Evolutionary conservation across 2,329 filamentous ascomycete species (phyloP).

Genomic region (Talaromyces sp.): DNA sequence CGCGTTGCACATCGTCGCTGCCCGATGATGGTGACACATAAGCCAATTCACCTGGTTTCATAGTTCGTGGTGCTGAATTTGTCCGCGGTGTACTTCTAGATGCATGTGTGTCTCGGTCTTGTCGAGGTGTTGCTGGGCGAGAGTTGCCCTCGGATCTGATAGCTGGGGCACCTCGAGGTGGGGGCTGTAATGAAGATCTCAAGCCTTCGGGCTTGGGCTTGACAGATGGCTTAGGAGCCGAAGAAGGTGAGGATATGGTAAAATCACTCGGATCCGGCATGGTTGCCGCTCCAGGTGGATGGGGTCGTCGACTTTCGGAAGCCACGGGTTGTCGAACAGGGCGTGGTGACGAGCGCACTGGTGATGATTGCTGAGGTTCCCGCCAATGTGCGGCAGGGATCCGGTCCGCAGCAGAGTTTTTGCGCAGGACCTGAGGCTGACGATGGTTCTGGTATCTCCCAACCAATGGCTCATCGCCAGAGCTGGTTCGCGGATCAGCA

Average conservation of each 20-base stretch:
- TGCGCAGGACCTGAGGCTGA: not conserved
- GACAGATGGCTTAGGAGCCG: constrained; percentile 33
- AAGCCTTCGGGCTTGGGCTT: constrained; percentile 43
- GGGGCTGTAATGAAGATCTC: constrained; percentile 27
- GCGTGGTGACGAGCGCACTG: constrained; percentile 18
- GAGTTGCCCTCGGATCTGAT: constrained; percentile 30
- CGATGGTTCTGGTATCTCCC: too few relatives aligned
- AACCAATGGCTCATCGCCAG: constrained; percentile 27
- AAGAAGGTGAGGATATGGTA: constrained; percentile 19
- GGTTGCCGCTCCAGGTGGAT: constrained; percentile 12
- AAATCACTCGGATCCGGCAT: constrained; percentile 28
- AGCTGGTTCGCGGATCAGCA: constrained; percentile 24
- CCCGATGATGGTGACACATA: constrained; percentile 32
- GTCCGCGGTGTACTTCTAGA: constrained; percentile 20
- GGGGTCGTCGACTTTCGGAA: constrained; percentile 19
- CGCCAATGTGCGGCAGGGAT: constrained; percentile 27
- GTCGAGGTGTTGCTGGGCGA: constrained; percentile 17
- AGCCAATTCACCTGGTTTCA: constrained; percentile 7
- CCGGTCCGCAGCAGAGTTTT: constrained; percentile 14
- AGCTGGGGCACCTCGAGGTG: constrained; percentile 15
- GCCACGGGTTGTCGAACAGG: constrained; percentile 13
- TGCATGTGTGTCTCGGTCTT: constrained; percentile 13
- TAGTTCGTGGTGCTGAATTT: constrained; percentile 23
- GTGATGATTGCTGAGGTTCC: constrained; percentile 21
- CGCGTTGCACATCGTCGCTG: constrained; percentile 38